Percentiles rank a stretch among this genome's conserved stretches.
phyloP scores from a whole-genome alignment of 129 eudicot species.

The Calendula officinalis region DNA sequence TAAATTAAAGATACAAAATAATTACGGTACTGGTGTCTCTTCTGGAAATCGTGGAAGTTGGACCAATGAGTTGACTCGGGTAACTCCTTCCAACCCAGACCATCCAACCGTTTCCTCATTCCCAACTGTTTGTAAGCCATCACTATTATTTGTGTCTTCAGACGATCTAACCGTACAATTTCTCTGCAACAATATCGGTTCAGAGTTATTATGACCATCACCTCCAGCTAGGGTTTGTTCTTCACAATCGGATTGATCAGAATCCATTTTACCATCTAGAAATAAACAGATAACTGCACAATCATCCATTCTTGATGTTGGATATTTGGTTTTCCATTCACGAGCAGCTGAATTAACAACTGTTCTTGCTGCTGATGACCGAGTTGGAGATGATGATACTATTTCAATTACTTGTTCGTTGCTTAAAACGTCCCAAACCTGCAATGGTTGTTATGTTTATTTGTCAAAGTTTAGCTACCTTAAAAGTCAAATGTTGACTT shows the following conservation, averaged over 20 bases:
- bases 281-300: slow-evolving; percentile 93
- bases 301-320: slow-evolving; percentile 95
- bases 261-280: slow-evolving; percentile 76
- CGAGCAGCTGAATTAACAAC: slow-evolving; percentile 84
- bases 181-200: slow-evolving; percentile 72
- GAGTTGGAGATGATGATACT: slow-evolving; percentile 69
- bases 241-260: slow-evolving; percentile 82
- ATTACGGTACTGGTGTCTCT: slow-evolving; percentile 48
- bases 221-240: slow-evolving; percentile 64
- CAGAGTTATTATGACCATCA: slow-evolving; percentile 70
- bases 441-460: slow-evolving; percentile 5
- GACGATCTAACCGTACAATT: slow-evolving; percentile 72
- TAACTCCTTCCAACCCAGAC: slow-evolving; percentile 97
- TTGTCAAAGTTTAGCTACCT: background rate
- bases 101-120: slow-evolving; percentile 53
- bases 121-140: slow-evolving; percentile 9
- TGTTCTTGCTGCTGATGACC: slow-evolving; percentile 85
- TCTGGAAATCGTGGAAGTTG: slow-evolving; percentile 96
- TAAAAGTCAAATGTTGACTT: too few species aligned
- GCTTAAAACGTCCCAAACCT: slow-evolving; percentile 98
- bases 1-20: slow-evolving; percentile 7
- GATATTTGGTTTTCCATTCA: slow-evolving; percentile 87
- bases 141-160: slow-evolving; percentile 52
- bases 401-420: slow-evolving; percentile 86
- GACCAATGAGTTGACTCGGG: slow-evolving; percentile 87